Evolutionary conservation across 139 green algal genomes (phyloP).

Genomic region (Chlorella sp.): DNA sequence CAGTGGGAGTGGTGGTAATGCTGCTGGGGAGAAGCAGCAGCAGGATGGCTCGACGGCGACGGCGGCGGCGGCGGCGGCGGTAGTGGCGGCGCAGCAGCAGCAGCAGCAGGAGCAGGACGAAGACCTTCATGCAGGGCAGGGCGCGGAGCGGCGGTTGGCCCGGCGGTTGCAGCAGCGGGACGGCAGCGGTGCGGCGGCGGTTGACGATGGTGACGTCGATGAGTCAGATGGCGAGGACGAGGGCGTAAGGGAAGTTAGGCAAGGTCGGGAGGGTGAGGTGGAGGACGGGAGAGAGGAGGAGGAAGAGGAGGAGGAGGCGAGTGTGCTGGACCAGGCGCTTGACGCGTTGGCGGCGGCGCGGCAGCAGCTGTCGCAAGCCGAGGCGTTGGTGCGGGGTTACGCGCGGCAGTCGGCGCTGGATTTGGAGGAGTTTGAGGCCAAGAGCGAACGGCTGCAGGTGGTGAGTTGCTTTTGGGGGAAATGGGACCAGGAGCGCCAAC

Average conservation of each 20-base stretch:
- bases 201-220: background rate
- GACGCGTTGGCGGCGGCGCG: constrained; percentile 21
- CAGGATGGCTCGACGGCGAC: background rate
- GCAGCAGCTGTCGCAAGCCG: constrained; percentile 20
- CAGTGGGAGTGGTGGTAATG: background rate
- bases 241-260: background rate
- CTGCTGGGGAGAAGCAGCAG: background rate
- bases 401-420: background rate
- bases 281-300: constrained; percentile 16
- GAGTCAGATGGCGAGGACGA: background rate
- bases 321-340: constrained; percentile 1
- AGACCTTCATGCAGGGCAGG: too few relatives aligned
- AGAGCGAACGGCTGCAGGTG: constrained; percentile 10
- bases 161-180: too few relatives aligned
- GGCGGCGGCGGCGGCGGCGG: too few relatives aligned
- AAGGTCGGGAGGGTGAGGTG: background rate
- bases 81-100: background rate
- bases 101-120: background rate
- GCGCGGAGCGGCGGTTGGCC: too few relatives aligned
- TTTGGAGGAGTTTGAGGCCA: background rate
- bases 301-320: constrained; percentile 17
- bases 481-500: background rate
- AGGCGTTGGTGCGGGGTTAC: constrained; percentile 12
- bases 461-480: background rate
- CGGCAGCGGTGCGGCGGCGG: background rate